A percentile compares a stretch with the other conserved stretches of the same genome.
These are phyloP conservation scores for Lobosporangium transversale DNA, from an alignment of 192 early-diverging fungal genomes.

Conservation along the genomic window DNA sequence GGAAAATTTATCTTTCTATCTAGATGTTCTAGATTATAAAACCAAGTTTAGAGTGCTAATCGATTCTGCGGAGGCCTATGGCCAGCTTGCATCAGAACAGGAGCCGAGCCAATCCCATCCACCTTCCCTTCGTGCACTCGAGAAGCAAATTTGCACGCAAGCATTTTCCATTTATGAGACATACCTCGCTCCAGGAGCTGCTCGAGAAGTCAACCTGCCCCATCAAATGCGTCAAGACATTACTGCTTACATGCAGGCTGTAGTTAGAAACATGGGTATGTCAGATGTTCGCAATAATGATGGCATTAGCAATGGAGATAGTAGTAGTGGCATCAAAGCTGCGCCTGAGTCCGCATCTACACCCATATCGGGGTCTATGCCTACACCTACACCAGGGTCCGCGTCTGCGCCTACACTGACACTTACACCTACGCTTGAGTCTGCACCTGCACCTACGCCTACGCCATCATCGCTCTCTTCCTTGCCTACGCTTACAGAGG, in stretches of 20 bases:
- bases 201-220: conserved; percentile 63
- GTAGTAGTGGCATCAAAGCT: too few species aligned
- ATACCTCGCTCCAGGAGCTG: conserved; percentile 56
- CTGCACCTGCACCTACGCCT: conserved; percentile 31
- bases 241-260: conserved; percentile 56
- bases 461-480: conserved; percentile 29
- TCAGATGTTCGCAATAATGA: conserved; percentile 1
- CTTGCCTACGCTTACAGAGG: not conserved
- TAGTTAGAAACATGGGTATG: conserved; percentile 54
- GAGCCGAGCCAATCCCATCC: conserved; percentile 29
- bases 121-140: conserved; percentile 33
- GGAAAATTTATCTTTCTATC: conserved; percentile 79
- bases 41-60: conserved; percentile 45
- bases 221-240: conserved; percentile 61
- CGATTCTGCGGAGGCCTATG: conserved; percentile 16
- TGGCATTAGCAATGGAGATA: conserved; percentile 22
- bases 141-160: conserved; percentile 55
- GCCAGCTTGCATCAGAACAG: conserved; percentile 10
- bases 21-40: conserved; percentile 67
- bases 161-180: conserved; percentile 64
- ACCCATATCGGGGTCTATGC: too few species aligned
- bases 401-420: too few species aligned
- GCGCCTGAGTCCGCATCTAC: too few species aligned
- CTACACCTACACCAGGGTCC: too few species aligned
- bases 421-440: too few species aligned